Conservation (phyloP, 2,329 filamentous ascomycete genomes). For the Epichloe festucae region DNA sequence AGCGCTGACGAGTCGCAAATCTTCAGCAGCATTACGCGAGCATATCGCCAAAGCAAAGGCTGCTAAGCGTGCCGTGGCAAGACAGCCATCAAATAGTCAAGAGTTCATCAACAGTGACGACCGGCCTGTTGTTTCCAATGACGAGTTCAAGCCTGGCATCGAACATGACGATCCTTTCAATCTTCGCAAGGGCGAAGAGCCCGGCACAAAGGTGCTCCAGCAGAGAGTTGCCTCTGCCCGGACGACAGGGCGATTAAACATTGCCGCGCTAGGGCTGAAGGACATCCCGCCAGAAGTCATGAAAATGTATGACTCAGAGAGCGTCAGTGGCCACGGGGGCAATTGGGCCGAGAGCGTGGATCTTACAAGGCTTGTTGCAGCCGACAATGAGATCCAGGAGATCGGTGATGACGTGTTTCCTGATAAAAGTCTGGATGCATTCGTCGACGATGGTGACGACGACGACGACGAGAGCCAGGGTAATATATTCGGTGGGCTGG, state of each 20-base stretch:
- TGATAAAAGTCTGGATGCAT: slow-evolving; percentile 45
- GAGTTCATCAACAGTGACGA: slow-evolving; percentile 2
- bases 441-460: slow-evolving; percentile 39
- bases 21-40: slow-evolving; percentile 70
- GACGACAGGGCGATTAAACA: slow-evolving; percentile 71
- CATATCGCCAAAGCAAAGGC: slow-evolving; percentile 91
- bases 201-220: slow-evolving; percentile 53
- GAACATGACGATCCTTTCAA: slow-evolving; percentile 56
- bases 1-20: slow-evolving; percentile 37
- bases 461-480: slow-evolving; percentile 54
- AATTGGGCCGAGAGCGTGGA: slow-evolving; percentile 91
- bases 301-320: slow-evolving; percentile 78
- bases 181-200: slow-evolving; percentile 42
- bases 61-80: slow-evolving; percentile 47
- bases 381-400: slow-evolving; percentile 74
- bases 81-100: slow-evolving; percentile 16
- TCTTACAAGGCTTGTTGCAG: slow-evolving; percentile 68
- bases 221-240: slow-evolving; percentile 62
- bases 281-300: slow-evolving; percentile 72
- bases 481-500: slow-evolving; percentile 70
- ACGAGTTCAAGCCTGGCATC: slow-evolving; percentile 36
- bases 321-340: slow-evolving; percentile 46
- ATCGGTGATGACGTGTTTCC: slow-evolving; percentile 69
- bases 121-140: slow-evolving; percentile 33
- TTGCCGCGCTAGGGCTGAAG: slow-evolving; percentile 69